Percentiles rank a stretch among this genome's conserved stretches.
Evolutionary conservation across 768 basidiomycete genomes (phyloP).

Genomic region (Leccinum aurantiacum): DNA sequence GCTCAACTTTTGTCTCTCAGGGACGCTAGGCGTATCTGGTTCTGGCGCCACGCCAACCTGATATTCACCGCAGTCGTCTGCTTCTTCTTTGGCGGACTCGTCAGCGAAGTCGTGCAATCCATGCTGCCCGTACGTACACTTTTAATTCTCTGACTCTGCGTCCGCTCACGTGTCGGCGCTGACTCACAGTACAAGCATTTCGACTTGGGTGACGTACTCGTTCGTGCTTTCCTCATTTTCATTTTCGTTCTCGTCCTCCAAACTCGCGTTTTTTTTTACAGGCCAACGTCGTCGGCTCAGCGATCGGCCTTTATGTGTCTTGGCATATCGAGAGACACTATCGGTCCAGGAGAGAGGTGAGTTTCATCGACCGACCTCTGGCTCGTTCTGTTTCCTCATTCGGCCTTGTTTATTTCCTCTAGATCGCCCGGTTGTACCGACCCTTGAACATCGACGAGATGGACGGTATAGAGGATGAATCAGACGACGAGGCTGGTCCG

Average conservation of each 20-base stretch:
- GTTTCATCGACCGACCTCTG: slow-evolving; percentile 2
- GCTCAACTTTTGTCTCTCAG: slow-evolving; percentile 37
- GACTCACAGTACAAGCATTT: slow-evolving; percentile 64
- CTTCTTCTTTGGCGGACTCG: slow-evolving; percentile 75
- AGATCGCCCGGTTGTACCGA: slow-evolving; percentile 79
- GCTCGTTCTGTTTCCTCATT: background rate
- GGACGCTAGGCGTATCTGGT: slow-evolving; percentile 79
- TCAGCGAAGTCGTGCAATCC: slow-evolving; percentile 82
- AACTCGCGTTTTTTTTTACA: slow-evolving; percentile 29
- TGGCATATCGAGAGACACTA: slow-evolving; percentile 76
- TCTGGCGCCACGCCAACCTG: slow-evolving; percentile 74
- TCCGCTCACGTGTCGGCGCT: slow-evolving; percentile 1
- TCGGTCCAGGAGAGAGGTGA: slow-evolving; percentile 75
- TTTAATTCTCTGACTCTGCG: background rate
- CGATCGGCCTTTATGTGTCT: slow-evolving; percentile 61
- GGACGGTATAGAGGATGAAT: slow-evolving; percentile 52
- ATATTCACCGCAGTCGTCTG: slow-evolving; percentile 70
- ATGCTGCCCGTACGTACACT: slow-evolving; percentile 58
- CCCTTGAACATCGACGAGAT: slow-evolving; percentile 56
- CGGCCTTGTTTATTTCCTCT: background rate
- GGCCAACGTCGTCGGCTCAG: slow-evolving; percentile 79
- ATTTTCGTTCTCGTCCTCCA: background rate
- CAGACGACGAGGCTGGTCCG: slow-evolving; percentile 44
- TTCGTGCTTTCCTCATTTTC: slow-evolving; percentile 33
- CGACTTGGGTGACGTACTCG: slow-evolving; percentile 69